Conservation (phyloP, 2,329 filamentous ascomycete genomes). For the Botrytis tulipae region DNA sequence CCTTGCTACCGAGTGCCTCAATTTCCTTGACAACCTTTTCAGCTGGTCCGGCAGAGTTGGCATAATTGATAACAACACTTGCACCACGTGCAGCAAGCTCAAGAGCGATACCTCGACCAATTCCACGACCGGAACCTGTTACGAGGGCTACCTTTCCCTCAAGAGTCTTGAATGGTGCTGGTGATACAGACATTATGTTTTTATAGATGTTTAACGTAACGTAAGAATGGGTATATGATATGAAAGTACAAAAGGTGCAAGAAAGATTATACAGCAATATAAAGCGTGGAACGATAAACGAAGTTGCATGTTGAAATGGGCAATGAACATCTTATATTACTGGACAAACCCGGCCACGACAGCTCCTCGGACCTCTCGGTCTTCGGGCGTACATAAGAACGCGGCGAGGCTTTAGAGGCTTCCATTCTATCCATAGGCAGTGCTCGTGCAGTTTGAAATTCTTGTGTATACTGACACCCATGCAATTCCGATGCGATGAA, state of each 20-base stretch:
- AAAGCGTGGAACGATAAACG: neutral
- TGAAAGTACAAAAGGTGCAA: neutral
- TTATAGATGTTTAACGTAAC: neutral
- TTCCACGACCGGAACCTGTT: constrained; percentile 76
- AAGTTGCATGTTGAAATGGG: neutral
- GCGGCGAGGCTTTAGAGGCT: constrained; percentile 16
- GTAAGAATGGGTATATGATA: constrained; percentile 5
- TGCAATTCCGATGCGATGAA: neutral
- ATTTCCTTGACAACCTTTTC: constrained; percentile 56
- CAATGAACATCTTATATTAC: constrained; percentile 14
- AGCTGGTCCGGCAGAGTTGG: constrained; percentile 53
- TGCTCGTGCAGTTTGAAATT: constrained; percentile 2
- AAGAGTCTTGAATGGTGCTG: constrained; percentile 22
- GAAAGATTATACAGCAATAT: neutral
- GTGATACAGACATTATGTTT: constrained; percentile 5
- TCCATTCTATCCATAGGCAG: neutral
- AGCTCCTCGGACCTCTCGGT: constrained; percentile 17
- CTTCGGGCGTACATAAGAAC: constrained; percentile 18
- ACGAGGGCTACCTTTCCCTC: constrained; percentile 71
- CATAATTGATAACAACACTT: constrained; percentile 58
- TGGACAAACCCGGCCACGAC: constrained; percentile 7
- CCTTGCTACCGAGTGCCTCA: constrained; percentile 48
- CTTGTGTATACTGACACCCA: neutral
- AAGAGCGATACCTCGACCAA: constrained; percentile 55
- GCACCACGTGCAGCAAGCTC: constrained; percentile 43